A percentile compares a stretch with the other conserved stretches of the same genome.
Evolutionary conservation across 2,329 filamentous ascomycete genomes (phyloP).

Genomic region (Cercospora sp.): DNA sequence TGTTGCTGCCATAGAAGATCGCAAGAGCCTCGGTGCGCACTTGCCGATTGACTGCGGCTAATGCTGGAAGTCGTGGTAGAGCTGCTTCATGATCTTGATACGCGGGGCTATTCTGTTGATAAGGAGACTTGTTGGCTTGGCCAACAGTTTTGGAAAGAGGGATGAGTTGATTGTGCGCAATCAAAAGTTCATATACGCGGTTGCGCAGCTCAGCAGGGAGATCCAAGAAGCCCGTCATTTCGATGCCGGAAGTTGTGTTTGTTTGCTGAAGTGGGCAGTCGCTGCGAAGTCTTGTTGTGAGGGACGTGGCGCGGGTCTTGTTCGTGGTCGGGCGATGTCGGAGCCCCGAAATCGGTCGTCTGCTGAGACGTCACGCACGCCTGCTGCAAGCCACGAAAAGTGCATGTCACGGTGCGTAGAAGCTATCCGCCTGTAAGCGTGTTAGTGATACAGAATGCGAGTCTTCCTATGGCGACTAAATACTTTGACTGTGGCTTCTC

Average conservation of each 20-base stretch:
- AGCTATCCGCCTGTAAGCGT: background rate
- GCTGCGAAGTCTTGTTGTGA: background rate
- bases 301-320: background rate
- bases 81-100: background rate
- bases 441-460: background rate
- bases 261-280: background rate
- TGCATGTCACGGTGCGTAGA: background rate
- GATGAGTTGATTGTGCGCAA: slow-evolving; percentile 5
- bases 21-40: slow-evolving; percentile 7
- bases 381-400: background rate
- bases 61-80: slow-evolving; percentile 9
- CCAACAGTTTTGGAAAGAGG: background rate
- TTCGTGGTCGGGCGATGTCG: slow-evolving; percentile 8
- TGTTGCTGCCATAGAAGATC: slow-evolving; percentile 9
- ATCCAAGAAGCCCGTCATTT: slow-evolving; percentile 12
- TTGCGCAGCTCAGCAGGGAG: slow-evolving; percentile 6
- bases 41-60: slow-evolving; percentile 5
- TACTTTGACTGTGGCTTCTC: background rate
- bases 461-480: background rate
- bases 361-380: background rate
- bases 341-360: slow-evolving; percentile 10
- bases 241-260: background rate
- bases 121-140: background rate
- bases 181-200: slow-evolving; percentile 1
- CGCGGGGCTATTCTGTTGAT: background rate